Base-by-base conservation (phyloP, 306 rosid genomes). In the Elaeagnus macrophylla region DNA sequence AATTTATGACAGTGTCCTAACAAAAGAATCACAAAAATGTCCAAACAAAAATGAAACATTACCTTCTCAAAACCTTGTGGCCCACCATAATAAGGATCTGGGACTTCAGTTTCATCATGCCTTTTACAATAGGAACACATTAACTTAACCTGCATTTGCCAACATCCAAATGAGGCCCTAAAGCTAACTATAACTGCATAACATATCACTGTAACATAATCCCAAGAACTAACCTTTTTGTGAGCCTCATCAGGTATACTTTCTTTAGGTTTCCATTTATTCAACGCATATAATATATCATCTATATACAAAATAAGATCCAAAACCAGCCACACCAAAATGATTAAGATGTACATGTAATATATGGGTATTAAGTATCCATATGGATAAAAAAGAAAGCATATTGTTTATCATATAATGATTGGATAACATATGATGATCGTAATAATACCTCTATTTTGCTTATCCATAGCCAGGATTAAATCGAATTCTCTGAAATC, bases 11-110 rank as follows among this genome's bases (percentile, higher is more conserved):
- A n/a, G n/a, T n/a, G n/a, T n/a, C n/a, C n/a, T n/a, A 56, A 32
- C 32, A 16, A 64, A 14, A 12, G 0, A n/a, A 37, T 8, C 55
- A 52, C 43, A 44, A 64, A 43, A 6, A 17, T 18, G 48, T n/a
- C n/a, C n/a, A n/a, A n/a, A n/a, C n/a, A n/a, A n/a, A n/a, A 42
- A 9, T 64, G 56, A 52, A 15, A 56, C 41, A 60, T 69, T 64
- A 90, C 97, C 94, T 90, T 86, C 75, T 90, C 97, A 67, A 90
- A 90, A 57, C 95, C 94, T 57, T 86, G 86, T 6, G 77, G 73
- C 46, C 95, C 95, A 12, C 95, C 97, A 67, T 76, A 86, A 67
- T 86, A 90, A 51, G 97, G 97, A 74, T 90, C 97, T 0, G 97
- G 97, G 37, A 86, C 93, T 76, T 90, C 95, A 56, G 79, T 78